Percentiles rank a stretch among this genome's conserved stretches.
Conservation (phyloP, 306 rosid species). For the Pyrus pyrifolia region DNA sequence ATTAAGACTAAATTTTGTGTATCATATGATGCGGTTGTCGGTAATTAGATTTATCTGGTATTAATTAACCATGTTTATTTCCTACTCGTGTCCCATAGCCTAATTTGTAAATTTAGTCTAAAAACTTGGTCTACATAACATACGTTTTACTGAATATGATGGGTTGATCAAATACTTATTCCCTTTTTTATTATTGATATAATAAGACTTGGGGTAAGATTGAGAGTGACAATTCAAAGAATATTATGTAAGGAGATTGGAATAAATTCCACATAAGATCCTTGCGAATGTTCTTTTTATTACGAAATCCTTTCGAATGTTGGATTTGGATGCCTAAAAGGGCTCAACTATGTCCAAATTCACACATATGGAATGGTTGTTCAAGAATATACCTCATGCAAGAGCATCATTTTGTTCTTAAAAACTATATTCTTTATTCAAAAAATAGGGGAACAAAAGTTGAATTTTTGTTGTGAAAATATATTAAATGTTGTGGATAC, state of each 20-base stretch:
- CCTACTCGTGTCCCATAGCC: too few species aligned
- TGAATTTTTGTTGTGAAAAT: not conserved
- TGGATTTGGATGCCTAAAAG: not conserved
- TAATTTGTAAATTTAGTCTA: too few species aligned
- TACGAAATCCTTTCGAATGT: not conserved
- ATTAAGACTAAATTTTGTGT: too few species aligned
- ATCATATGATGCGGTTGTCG: too few species aligned
- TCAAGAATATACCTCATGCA: not conserved
- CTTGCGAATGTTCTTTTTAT: not conserved
- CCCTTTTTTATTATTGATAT: not conserved
- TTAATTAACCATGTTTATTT: too few species aligned
- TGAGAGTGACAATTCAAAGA: slow-evolving; percentile 5
- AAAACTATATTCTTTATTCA: not conserved
- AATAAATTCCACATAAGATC: not conserved
- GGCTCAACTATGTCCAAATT: not conserved
- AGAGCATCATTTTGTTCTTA: not conserved
- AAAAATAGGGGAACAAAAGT: not conserved
- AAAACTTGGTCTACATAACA: too few species aligned
- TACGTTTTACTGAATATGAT: not conserved
- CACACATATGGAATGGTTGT: not conserved
- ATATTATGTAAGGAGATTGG: not conserved
- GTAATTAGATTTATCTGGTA: too few species aligned
- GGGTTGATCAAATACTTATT: not conserved
- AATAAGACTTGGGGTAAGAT: not conserved
- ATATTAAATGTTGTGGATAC: not conserved